Evolutionary conservation across 2,329 filamentous ascomycete genomes (phyloP), one percentile per base, ranked within the genome.

Genomic region (Clonostachys chloroleuca): DNA sequence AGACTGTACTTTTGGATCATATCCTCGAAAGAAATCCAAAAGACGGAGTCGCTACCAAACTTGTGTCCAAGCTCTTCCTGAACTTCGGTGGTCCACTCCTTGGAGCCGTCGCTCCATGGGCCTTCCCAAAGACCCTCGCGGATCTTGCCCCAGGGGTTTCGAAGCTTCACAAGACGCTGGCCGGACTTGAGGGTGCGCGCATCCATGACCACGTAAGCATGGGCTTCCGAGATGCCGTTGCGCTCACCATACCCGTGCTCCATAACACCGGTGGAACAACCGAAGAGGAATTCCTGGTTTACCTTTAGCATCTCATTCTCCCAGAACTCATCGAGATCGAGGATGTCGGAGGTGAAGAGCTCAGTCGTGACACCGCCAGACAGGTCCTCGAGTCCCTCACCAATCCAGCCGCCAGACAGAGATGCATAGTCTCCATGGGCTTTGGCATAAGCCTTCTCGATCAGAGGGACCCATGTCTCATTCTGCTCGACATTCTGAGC

Each of bases 371-470:
- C 83, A 24, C 86, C 86, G 3, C 86, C 86, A 13, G 77, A 82
- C 12, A 85, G 67, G 62, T 87, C 77, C 48, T 75, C 79, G 3
- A 81, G 56, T 3, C 71, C 78, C 56, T 82, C 78, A 6, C 79
- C 85, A 16, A 86, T 84, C 66, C 83, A 89, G 8, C 86, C 86
- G 20, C 86, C 86, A 34, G 83, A 74, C 36, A 91, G 81, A 1
- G 86, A 80, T 14, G 74, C 80, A 55, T 86, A 92, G 55, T 91
- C 87, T 4, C 87, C 88, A 56, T 94, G 89, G 1, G 86, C 86
- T 63, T 94, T 94, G 17, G 89, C 89, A 59, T 88, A 92, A 2
- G 89, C 89, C 64, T 92, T 92, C 58, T 92, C 87, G 2, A 92
- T 70, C 20, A 94, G 68, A 0, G 88, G 86, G 6, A 92, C 73